Evolutionary conservation across 2,329 filamentous ascomycete species (phyloP).

Genomic region (Sarocladium oryzae): DNA sequence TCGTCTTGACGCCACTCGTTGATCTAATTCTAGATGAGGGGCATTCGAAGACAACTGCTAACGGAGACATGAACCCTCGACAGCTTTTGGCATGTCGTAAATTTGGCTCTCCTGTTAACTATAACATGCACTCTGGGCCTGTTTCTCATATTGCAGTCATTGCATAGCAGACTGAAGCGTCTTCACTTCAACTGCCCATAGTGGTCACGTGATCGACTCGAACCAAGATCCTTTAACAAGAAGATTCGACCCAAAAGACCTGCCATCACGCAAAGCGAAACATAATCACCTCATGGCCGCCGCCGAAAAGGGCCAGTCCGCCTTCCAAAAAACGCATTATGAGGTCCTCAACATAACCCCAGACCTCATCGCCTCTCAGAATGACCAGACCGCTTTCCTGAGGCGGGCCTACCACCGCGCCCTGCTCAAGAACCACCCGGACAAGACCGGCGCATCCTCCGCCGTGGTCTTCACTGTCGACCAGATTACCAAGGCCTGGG

Average conservation of each 20-base stretch:
- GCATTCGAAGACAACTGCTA: too few species aligned
- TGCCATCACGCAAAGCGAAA: neutral
- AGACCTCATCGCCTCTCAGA: constrained; percentile 31
- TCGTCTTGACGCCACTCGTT: too few species aligned
- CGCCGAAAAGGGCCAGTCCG: neutral
- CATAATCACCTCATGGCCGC: neutral
- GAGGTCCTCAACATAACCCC: constrained; percentile 52
- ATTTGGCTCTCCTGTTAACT: too few species aligned
- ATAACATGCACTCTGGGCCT: too few species aligned
- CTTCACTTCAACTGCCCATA: neutral
- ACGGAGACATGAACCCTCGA: too few species aligned
- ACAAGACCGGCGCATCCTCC: constrained; percentile 35
- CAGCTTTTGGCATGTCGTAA: too few species aligned
- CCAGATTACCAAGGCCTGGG: constrained; percentile 56
- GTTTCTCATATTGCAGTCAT: too few species aligned
- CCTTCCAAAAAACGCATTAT: constrained; percentile 45
- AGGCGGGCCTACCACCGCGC: constrained; percentile 60
- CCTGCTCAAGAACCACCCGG: constrained; percentile 59
- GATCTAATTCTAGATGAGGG: too few species aligned
- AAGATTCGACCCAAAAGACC: neutral
- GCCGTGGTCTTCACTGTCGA: constrained; percentile 46
- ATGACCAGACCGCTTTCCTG: constrained; percentile 40
- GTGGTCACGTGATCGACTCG: neutral
- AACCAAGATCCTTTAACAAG: neutral
- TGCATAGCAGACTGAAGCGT: too few species aligned